Conservation (phyloP, 257 asterid genomes). For the Cynanchum wilfordii region DNA sequence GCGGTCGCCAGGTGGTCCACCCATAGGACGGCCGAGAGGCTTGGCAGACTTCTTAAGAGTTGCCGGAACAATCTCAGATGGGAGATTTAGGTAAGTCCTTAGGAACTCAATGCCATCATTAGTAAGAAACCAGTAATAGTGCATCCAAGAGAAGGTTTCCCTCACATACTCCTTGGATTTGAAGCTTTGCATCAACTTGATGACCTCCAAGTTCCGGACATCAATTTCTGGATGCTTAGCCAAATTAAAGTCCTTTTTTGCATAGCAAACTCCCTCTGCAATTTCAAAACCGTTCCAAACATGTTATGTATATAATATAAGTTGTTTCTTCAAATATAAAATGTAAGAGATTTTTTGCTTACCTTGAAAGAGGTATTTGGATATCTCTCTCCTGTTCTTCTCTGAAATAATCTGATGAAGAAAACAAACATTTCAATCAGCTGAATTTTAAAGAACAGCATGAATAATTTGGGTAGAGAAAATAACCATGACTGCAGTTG, state of each 20-base stretch:
- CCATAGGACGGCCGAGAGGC: conserved; percentile 91
- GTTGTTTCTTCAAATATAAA: background rate
- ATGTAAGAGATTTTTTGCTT: background rate
- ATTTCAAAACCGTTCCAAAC: conserved; percentile 1
- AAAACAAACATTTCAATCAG: no score
- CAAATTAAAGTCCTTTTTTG: conserved; percentile 80
- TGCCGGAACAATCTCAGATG: conserved; percentile 90
- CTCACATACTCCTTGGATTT: conserved; percentile 86
- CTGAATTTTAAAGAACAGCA: no score
- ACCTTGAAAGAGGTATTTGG: conserved; percentile 93
- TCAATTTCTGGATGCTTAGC: conserved; percentile 91
- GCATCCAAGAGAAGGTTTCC: conserved; percentile 98
- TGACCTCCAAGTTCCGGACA: conserved; percentile 87
- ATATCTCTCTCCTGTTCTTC: conserved; percentile 91
- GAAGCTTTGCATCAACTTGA: conserved; percentile 97
- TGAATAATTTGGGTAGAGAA: no score
- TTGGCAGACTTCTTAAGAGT: conserved; percentile 87
- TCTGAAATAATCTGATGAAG: conserved; percentile 53
- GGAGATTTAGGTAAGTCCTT: conserved; percentile 78
- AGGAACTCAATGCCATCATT: conserved; percentile 93
- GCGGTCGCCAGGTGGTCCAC: conserved; percentile 93
- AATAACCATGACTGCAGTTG: no score
- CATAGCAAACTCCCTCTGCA: conserved; percentile 88
- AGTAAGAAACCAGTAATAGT: conserved; percentile 85
- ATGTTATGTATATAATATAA: background rate